A percentile compares a stretch with the other conserved stretches of the same genome.
Conservation (phyloP, 1,284 basidiomycete species). For the Xerocomus nothofagi region DNA sequence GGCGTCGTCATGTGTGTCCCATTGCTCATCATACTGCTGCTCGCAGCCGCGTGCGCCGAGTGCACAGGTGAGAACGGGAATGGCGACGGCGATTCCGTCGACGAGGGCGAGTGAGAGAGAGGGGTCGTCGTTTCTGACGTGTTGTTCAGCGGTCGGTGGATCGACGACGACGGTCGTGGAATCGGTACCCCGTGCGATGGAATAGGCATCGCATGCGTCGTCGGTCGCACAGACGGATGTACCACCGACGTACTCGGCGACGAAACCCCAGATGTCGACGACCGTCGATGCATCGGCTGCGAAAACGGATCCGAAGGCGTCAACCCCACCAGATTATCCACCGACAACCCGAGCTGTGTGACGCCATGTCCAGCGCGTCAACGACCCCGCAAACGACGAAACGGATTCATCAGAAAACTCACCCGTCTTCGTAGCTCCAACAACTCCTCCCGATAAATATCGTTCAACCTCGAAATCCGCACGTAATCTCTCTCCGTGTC, state of each 20-base stretch:
- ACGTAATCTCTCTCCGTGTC: constrained; percentile 75
- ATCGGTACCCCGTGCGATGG: constrained; percentile 64
- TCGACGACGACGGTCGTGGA: constrained; percentile 63
- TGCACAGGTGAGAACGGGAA: constrained; percentile 57
- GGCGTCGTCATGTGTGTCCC: constrained; percentile 67
- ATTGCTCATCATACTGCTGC: constrained; percentile 50
- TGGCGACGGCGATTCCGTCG: constrained; percentile 51
- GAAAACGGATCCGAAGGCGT: constrained; percentile 60
- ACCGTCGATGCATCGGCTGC: constrained; percentile 63
- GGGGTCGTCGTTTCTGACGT: constrained; percentile 54
- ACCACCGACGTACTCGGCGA: constrained; percentile 50
- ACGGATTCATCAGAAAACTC: constrained; percentile 36
- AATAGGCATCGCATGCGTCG: constrained; percentile 59
- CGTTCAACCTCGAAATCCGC: constrained; percentile 68
- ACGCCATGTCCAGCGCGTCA: neutral
- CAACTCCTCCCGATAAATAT: constrained; percentile 78
- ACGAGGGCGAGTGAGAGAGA: constrained; percentile 58
- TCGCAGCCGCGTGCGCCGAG: constrained; percentile 42
- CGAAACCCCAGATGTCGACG: constrained; percentile 43
- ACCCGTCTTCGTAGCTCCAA: constrained; percentile 74
- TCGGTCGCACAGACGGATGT: constrained; percentile 26
- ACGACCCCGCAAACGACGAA: neutral
- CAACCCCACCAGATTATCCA: constrained; percentile 73
- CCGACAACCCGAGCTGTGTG: constrained; percentile 70
- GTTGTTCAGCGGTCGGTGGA: constrained; percentile 49